Base-by-base conservation (phyloP, 1,284 basidiomycete species). In the Takashimella tepidaria region DNA sequence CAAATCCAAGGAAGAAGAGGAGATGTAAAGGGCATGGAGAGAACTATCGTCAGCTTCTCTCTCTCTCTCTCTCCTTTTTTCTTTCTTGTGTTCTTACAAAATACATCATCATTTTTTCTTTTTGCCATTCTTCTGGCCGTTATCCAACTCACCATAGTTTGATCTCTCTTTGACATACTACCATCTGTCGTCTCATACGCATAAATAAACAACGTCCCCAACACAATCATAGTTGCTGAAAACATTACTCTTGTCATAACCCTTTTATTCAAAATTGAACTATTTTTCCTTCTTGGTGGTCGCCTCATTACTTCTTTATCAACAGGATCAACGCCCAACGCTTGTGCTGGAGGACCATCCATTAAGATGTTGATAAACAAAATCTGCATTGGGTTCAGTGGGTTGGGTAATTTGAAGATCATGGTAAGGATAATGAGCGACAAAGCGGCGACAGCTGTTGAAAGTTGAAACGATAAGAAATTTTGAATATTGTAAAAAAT, bases 401-500 rank as follows among this genome's bases (percentile, higher is more conserved):
- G 95, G 68, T 95, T 92, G 63, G 85, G 86, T 47, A 97, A 79
- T 16, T 88, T 84, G 61, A 97, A 83, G 68, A 92, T 80, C 13
- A 93, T 98, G 67, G 88, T 92, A 49, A 97, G 80, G 3, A 92
- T 93, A 75, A 98, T 97, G 58, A 98, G 80, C n/a, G 88, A 85
- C 55, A 98, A 79, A 2, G 93, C 93, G 11, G 95, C 92, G 5
- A 92, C 90, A 1, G 93, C 93, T 1, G 95, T 98, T 59, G 90
- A 93, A 19, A 98, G 84, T 76, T 98, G 93, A 81, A 98, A 98
- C 37, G 88, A 84, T 48, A 98, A 78, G 80, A 98, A 98, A 74
- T 97, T 98, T 72, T 98, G 93, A 67, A 98, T 96, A 68, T 98
- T 98, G 78, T 95, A 91, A 76, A 97, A 98, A 66, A 98, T 98